Conservation (phyloP, 768 basidiomycete genomes). For the Calocybe gangraenosa region DNA sequence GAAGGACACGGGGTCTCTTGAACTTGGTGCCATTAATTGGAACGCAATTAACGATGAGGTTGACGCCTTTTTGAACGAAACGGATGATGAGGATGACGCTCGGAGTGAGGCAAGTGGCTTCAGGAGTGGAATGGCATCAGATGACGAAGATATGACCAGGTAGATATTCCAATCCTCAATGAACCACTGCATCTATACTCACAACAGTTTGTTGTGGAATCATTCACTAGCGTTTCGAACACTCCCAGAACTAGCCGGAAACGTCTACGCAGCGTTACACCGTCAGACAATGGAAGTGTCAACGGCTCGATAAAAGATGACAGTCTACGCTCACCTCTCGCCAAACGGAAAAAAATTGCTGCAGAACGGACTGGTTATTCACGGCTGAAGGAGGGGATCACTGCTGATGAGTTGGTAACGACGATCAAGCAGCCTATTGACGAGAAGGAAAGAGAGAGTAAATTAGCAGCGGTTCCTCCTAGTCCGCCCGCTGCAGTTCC, state of each 20-base stretch:
- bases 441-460: constrained; percentile 14
- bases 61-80: constrained; percentile 82
- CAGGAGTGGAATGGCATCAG: constrained; percentile 39
- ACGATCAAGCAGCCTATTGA: constrained; percentile 7
- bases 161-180: constrained; percentile 13
- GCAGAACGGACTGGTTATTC: constrained; percentile 63
- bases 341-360: constrained; percentile 77
- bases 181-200: no score
- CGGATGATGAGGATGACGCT: constrained; percentile 56
- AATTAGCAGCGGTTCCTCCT: constrained; percentile 12
- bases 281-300: constrained; percentile 46
- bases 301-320: constrained; percentile 37
- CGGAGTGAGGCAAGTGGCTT: constrained; percentile 39
- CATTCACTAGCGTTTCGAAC: constrained; percentile 31
- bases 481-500: no score
- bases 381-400: constrained; percentile 62
- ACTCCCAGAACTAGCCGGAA: constrained; percentile 55
- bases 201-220: constrained; percentile 2
- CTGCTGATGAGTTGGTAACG: constrained; percentile 43
- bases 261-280: constrained; percentile 67
- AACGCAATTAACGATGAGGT: constrained; percentile 83
- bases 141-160: constrained; percentile 53
- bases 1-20: constrained; percentile 33
- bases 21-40: constrained; percentile 70
- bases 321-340: constrained; percentile 59